Base-by-base conservation (phyloP, 768 basidiomycete species). In the Suillus hirtellus region DNA sequence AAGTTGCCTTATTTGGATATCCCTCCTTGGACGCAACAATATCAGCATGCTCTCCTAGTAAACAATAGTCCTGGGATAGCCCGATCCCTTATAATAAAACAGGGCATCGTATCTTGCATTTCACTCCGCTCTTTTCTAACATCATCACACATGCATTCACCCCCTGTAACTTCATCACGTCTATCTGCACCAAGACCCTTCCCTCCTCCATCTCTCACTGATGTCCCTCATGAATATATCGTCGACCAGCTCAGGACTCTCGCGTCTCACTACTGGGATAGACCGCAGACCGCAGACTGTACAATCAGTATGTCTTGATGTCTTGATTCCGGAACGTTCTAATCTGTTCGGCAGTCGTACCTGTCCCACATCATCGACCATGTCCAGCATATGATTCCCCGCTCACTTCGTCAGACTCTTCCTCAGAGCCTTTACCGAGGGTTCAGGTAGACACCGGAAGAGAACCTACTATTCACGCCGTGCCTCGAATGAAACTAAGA, bases 251-350 rank as follows among this genome's bases (percentile, higher is more conserved):
- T 92, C 47, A 88, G 84, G 75, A 78, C 75, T 70, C 78, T 92
- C 59, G 90, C 89, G 15, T 77, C 84, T 24, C 77, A 81, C 54
- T 90, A 88, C 76, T 92, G 91, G 90, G 84, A 87, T 70, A 89
- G 86, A 66, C 82, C 85, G 63, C 88, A 90, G 67, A 89, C 87
- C 1, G 84, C 90, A 10, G 89, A 93, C 74, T 93, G 90, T 74
- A 91, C 91, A 17, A 81, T 93, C 62, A 82, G 92, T 92, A 69
- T 40, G 84, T 75, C 40, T 3, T 3, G 0, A 9, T 17, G 1
- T 44, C 15, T 56, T 42, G 27, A 38, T 21, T 24, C 64, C 24
- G 5, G 21, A 56, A 40, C 9, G 15, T 56, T 27, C 24, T 56
- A 15, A 56, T 56, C 55, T 59, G 31, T 49, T 65, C 42, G 38